phyloP scores from a whole-genome alignment of 140 eudicot genomes.

The Flaveria floridana region DNA sequence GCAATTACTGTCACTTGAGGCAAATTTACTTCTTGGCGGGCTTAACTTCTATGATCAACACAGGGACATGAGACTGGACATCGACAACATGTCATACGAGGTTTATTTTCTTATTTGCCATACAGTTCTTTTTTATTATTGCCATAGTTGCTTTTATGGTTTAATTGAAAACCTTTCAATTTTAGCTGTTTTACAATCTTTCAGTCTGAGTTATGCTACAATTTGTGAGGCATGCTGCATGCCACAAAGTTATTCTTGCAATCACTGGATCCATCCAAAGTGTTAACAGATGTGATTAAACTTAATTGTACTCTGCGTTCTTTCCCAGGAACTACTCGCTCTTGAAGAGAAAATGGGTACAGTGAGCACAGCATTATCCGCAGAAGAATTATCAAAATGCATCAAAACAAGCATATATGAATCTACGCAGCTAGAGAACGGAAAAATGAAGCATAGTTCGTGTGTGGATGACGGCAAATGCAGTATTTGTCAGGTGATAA shows the following conservation, averaged over 20 bases:
- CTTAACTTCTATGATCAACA: slow-evolving; percentile 75
- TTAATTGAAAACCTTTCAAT: neutral
- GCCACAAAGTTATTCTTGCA: neutral
- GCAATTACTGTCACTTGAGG: slow-evolving; percentile 73
- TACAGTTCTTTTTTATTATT: neutral
- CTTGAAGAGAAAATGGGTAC: slow-evolving; percentile 90
- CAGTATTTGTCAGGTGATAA: slow-evolving; percentile 87
- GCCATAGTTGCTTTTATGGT: neutral
- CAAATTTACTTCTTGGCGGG: slow-evolving; percentile 65
- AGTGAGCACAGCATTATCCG: slow-evolving; percentile 78
- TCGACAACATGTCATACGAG: slow-evolving; percentile 97
- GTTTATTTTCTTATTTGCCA: slow-evolving; percentile 36
- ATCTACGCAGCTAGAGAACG: slow-evolving; percentile 29
- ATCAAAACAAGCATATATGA: slow-evolving; percentile 51
- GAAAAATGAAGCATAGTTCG: slow-evolving; percentile 17
- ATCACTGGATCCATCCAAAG: neutral
- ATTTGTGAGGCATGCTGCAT: slow-evolving; percentile 5
- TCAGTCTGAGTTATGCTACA: slow-evolving; percentile 13
- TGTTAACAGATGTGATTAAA: neutral
- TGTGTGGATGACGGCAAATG: slow-evolving; percentile 66
- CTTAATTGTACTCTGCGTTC: neutral
- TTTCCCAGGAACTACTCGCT: slow-evolving; percentile 78
- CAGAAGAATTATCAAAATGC: slow-evolving; percentile 66
- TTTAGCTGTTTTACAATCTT: no score
- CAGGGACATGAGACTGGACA: slow-evolving; percentile 92